Base-by-base conservation (phyloP, 306 rosid genomes). In the Nissolia schottii region DNA sequence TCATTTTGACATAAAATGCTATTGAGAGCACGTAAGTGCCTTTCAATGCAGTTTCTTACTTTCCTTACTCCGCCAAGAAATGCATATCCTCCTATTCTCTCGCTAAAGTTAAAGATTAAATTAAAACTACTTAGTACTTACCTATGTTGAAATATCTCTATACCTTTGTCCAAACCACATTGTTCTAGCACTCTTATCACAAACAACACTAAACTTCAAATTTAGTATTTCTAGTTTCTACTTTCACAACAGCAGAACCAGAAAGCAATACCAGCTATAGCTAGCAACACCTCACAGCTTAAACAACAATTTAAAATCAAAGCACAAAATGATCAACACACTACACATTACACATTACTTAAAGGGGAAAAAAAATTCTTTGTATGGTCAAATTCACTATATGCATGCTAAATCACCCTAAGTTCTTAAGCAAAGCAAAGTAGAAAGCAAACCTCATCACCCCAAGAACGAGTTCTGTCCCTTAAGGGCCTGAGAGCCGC, bases 401-500 rank as follows among this genome's bases (percentile, higher is more conserved):
- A 34, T 28, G 18, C 23, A 31, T 37, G 54, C 15, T 15, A 50
- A 16, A 41, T 59, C 18, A 59, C 41, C 51, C 49, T 9, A 46
- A 60, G 5, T 38, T 55, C 41, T 43, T 14, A 43, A 46, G 16
- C 46, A 62, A 59, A 34, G 3, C 15, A 4, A 79, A 70, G 10
- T 51, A n/a, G 16, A 29, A 25, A 16, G 66, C 88, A 45, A 84
- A 94, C 99, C 99, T 94, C 99, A 67, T 91, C 97, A 18, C 95
- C 96, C 99, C 99, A 94, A 0, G 97, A 86, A 13, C 88, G 88
- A 81, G 92, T 77, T 70, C 87, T 84, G 67, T 94, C 99, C 84
- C 99, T 79, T 20, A 94, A 81, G 15, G 99, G 99, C 82, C 99
- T 88, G 53, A 94, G 80, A 76, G 89, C 88, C 13, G 66, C 85